Evolutionary conservation across 495 filamentous ascomycete genomes (phyloP), one percentile per base, ranked within the genome.

Genomic region (Parathielavia hyrcaniae): DNA sequence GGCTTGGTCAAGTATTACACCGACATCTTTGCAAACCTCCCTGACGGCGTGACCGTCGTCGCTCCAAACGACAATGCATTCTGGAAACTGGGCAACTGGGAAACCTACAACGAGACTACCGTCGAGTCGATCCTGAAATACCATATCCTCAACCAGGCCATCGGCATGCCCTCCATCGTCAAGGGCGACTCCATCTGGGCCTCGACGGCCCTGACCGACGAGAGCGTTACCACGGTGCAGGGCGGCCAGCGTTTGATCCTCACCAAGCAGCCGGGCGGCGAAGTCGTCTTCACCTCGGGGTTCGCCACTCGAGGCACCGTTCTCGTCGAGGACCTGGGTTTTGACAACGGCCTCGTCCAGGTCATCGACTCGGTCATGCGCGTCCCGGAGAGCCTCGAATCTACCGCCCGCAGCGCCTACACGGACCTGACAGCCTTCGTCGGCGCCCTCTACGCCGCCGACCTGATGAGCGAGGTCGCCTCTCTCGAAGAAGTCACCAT

Each of bases 141-240:
- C 59, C 64, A 65, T 47, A 59, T 71, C 50, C 41, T 69, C 20
- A 35, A 34, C 14, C n/a, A 45, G 9, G 5, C 9, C 13, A 26
- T 67, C 35, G 16, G 44, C 14, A 62, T 60, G 59, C 38, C 34
- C 16, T 49, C 56, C 19, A 58, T 70, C 17, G n/a, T 22, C n/a
- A 59, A 51, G 54, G 68, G 68, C 45, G 62, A 65, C 44, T 65
- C 64, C 0, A 38, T 62, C 9, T 83, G 83, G 63, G 57, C 77
- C 6, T 72, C 75, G 9, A 84, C 82, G 5, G 62, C 75, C 32
- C 67, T 86, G 52, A 55, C 26, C 17, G 59, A 61, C 40, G 45
- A 55, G 14, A 48, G 39, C 0, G 64, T 54, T 51, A 35, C 62
- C 39, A 69, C 53, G 19, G 60, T 71, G 10, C 65, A 60, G 13